Percentiles rank a stretch among this genome's conserved stretches.
Conservation (phyloP, 2,329 filamentous ascomycete genomes). For the Penicillium sp. region DNA sequence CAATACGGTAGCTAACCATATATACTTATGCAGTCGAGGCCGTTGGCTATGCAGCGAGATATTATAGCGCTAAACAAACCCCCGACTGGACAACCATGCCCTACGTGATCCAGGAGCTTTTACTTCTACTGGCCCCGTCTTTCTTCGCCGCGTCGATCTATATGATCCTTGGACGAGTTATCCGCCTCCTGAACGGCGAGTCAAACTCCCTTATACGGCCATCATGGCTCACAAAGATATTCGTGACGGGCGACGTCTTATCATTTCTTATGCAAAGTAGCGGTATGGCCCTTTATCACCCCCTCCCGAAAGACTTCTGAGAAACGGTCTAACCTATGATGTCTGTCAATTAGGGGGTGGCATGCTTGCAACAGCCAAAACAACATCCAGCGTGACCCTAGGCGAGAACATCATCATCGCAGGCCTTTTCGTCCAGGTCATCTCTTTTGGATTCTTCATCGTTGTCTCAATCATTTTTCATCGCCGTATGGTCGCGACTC, state of each 20-base stretch:
- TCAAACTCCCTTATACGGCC: slow-evolving; percentile 18
- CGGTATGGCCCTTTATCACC: slow-evolving; percentile 7
- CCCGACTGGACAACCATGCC: slow-evolving; percentile 21
- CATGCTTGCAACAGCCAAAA: slow-evolving; percentile 14
- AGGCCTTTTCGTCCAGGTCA: slow-evolving; percentile 20
- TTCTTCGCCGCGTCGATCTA: slow-evolving; percentile 26
- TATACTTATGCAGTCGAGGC: slow-evolving; percentile 7
- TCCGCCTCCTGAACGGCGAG: slow-evolving; percentile 15
- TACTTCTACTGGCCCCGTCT: slow-evolving; percentile 22
- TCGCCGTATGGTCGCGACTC: slow-evolving; percentile 12
- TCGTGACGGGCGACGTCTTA: slow-evolving; percentile 24
- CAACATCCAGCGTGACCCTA: slow-evolving; percentile 7
- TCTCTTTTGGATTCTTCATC: slow-evolving; percentile 24
- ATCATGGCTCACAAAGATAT: slow-evolving; percentile 27
- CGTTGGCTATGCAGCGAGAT: slow-evolving; percentile 13
- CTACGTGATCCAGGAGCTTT: slow-evolving; percentile 20
- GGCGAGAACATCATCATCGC: slow-evolving; percentile 22
- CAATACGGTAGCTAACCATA: background rate
- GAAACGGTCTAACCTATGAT: background rate
- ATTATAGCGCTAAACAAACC: slow-evolving; percentile 12
- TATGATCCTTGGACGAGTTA: slow-evolving; percentile 24
- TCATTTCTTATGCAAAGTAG: slow-evolving; percentile 26
- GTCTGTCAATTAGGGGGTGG: slow-evolving; percentile 9
- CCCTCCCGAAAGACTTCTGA: background rate
- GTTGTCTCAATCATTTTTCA: slow-evolving; percentile 18